Percentiles rank a stretch among this genome's conserved stretches.
phyloP scores from a whole-genome alignment of 345 rosid species.

The Pistacia vera region DNA sequence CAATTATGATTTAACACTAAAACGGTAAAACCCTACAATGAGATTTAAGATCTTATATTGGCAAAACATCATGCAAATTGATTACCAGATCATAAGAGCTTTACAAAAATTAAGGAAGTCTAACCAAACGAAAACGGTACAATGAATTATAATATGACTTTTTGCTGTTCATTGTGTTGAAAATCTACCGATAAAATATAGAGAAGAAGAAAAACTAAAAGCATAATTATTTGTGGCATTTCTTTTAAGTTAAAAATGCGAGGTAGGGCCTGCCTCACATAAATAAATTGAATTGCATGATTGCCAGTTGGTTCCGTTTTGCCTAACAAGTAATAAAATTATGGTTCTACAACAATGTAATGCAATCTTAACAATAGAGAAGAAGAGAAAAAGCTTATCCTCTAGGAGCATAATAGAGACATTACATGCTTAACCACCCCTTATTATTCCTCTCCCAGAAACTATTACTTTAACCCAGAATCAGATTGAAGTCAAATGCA shows the following conservation, averaged over 20 bases:
- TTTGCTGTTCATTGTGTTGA: constrained; percentile 10
- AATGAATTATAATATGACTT: background rate
- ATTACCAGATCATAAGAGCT: background rate
- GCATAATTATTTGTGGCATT: background rate
- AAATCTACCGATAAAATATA: background rate
- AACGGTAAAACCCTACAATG: background rate
- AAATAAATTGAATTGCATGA: background rate
- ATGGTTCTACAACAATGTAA: background rate
- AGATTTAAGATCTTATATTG: background rate
- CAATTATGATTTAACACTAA: background rate
- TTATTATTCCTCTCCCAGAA: background rate
- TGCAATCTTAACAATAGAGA: background rate
- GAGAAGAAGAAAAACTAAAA: too few species aligned
- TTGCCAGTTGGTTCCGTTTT: background rate
- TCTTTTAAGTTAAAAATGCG: too few species aligned
- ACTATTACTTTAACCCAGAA: background rate
- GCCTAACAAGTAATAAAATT: background rate
- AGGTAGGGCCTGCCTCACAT: background rate
- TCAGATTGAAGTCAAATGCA: background rate
- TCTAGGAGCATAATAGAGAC: background rate
- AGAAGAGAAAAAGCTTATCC: too few species aligned
- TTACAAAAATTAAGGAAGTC: background rate
- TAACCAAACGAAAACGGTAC: background rate
- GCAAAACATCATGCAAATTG: background rate
- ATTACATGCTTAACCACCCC: too few species aligned